These are phyloP conservation scores for Microsporum canis DNA, from an alignment of 2,329 filamentous ascomycete species.

Conservation along the genomic window DNA sequence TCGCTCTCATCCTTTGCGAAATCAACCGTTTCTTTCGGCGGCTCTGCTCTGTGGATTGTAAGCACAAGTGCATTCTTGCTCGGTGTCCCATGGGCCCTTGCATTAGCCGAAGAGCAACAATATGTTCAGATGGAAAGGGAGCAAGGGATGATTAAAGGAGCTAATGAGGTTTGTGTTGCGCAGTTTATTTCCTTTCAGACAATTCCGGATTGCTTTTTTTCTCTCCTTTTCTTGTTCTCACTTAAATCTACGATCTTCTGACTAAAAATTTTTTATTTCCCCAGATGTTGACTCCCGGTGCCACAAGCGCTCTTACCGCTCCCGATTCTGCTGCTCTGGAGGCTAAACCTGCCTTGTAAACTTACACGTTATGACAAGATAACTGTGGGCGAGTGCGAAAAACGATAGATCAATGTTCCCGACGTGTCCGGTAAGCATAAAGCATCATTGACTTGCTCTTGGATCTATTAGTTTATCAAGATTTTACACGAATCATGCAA, in stretches of 20 bases:
- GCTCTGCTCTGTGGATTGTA: slow-evolving; percentile 82
- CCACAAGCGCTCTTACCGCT: slow-evolving; percentile 14
- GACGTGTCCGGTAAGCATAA: not conserved
- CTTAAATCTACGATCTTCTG: not conserved
- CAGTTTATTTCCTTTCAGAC: no score
- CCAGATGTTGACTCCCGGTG: slow-evolving; percentile 35
- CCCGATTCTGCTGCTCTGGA: slow-evolving; percentile 8
- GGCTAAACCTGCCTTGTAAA: slow-evolving; percentile 28
- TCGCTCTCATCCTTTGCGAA: slow-evolving; percentile 35
- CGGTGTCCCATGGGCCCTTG: slow-evolving; percentile 85
- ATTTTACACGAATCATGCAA: not conserved
- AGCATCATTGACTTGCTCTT: not conserved
- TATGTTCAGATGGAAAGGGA: slow-evolving; percentile 96
- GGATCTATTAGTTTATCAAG: not conserved
- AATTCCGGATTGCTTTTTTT: no score
- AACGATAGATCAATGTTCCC: not conserved
- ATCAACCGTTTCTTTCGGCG: slow-evolving; percentile 51
- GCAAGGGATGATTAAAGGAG: slow-evolving; percentile 88
- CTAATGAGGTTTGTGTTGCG: slow-evolving; percentile 54
- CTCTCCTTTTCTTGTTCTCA: not conserved
- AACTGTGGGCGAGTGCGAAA: not conserved
- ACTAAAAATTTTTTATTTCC: not conserved
- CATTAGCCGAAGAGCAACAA: slow-evolving; percentile 92
- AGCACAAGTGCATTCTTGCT: slow-evolving; percentile 80
- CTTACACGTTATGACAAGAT: not conserved